A percentile compares a stretch with the other conserved stretches of the same genome.
These are phyloP conservation scores for Chaetomium fimeti DNA, from an alignment of 495 filamentous ascomycete genomes.

Conservation along the genomic window DNA sequence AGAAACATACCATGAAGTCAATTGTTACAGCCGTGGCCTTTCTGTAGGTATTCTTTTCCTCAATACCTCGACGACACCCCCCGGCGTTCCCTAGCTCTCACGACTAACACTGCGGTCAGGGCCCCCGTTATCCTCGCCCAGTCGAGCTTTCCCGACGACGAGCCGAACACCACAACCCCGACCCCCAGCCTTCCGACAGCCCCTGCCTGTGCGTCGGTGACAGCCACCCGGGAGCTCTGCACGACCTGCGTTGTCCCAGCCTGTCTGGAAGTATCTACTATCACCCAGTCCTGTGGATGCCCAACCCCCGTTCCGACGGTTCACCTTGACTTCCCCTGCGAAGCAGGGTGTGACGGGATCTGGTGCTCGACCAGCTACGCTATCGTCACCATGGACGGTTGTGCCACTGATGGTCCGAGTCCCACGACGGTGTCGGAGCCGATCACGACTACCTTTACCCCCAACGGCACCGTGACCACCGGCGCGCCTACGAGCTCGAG, in stretches of 20 bases:
- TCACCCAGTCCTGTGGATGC: conserved; percentile 33
- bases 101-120: background rate
- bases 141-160: background rate
- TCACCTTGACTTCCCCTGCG: conserved; percentile 29
- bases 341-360: conserved; percentile 18
- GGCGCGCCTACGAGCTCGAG: background rate
- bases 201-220: conserved; percentile 30
- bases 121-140: conserved; percentile 1
- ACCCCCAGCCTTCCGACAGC: background rate
- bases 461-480: background rate
- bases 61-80: background rate
- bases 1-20: background rate
- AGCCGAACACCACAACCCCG: background rate
- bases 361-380: conserved; percentile 27
- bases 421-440: background rate
- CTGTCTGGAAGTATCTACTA: conserved; percentile 40
- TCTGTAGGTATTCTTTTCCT: background rate
- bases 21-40: background rate
- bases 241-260: conserved; percentile 26
- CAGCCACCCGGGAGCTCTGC: conserved; percentile 30
- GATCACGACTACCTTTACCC: background rate
- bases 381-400: conserved; percentile 13
- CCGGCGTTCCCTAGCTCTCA: background rate
- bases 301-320: conserved; percentile 26
- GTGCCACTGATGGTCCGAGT: background rate